A percentile compares a stretch with the other conserved stretches of the same genome.
Conservation (phyloP, 83 land plant species). For the Larix sibirica region DNA sequence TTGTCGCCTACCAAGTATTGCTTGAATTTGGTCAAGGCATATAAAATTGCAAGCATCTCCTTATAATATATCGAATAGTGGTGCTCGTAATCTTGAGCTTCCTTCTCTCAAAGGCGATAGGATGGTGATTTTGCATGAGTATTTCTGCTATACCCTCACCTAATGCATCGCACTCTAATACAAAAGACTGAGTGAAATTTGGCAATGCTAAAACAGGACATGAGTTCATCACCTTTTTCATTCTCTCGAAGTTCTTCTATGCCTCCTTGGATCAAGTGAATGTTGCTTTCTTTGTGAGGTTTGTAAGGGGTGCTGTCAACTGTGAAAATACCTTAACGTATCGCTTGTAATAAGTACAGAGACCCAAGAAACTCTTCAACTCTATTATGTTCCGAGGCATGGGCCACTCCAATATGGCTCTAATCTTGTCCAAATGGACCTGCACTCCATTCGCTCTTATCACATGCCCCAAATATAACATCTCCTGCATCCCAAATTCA, state of each 20-base stretch:
- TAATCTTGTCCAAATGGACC: not conserved
- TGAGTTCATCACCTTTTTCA: not conserved
- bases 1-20: not conserved
- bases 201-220: not conserved
- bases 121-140: not conserved
- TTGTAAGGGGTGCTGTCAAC: not conserved
- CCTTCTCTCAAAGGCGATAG: not conserved
- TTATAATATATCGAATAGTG: not conserved
- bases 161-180: not conserved
- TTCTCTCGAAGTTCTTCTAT: not conserved
- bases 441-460: not conserved
- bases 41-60: not conserved
- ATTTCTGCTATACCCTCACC: not conserved
- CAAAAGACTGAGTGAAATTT: not conserved
- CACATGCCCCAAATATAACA: not conserved
- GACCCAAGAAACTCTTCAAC: not conserved
- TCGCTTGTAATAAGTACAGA: not conserved
- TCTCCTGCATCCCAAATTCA: not conserved
- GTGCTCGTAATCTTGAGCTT: not conserved
- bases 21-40: not conserved
- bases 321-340: not conserved
- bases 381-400: not conserved
- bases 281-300: not conserved
- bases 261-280: not conserved
- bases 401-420: not conserved